A percentile compares a stretch with the other conserved stretches of the same genome.
Evolutionary conservation across 345 rosid genomes (phyloP).

Genomic region (Gossypium arboreum): DNA sequence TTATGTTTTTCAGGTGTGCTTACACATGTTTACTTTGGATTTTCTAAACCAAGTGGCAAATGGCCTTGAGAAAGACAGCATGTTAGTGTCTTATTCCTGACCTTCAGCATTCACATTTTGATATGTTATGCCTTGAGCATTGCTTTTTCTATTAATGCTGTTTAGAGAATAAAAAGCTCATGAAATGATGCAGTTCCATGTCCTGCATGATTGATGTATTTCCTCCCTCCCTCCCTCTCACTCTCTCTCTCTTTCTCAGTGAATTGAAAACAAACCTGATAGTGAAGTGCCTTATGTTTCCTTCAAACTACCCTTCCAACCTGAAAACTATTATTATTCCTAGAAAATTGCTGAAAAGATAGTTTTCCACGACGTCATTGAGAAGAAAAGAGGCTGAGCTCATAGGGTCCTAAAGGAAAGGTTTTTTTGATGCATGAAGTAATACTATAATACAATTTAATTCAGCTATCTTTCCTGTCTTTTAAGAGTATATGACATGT

Average conservation of each 20-base stretch:
- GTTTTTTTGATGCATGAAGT: not conserved
- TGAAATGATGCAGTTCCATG: not conserved
- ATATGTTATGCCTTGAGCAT: not conserved
- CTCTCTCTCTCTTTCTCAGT: not conserved
- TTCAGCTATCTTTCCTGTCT: not conserved
- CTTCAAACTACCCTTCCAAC: not conserved
- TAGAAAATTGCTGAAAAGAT: not conserved
- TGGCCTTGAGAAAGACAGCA: conserved; percentile 92
- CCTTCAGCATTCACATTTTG: not conserved
- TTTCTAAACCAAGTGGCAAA: conserved; percentile 93
- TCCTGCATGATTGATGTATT: not conserved
- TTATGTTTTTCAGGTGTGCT: conserved; percentile 63
- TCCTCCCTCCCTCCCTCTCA: not conserved
- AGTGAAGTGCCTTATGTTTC: not conserved
- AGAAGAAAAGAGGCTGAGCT: not conserved
- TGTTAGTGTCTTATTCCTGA: conserved; percentile 44
- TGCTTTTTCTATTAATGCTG: conserved; percentile 4
- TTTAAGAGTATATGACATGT: not conserved
- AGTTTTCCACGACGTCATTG: not conserved
- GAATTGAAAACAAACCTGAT: not conserved
- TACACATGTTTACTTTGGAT: conserved; percentile 95
- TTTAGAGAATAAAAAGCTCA: not conserved
- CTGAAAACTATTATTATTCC: not conserved
- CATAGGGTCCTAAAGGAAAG: not conserved
- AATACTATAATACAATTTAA: not conserved